phyloP scores from a whole-genome alignment of 2,329 filamentous ascomycete species.

The Alternaria viburni region DNA sequence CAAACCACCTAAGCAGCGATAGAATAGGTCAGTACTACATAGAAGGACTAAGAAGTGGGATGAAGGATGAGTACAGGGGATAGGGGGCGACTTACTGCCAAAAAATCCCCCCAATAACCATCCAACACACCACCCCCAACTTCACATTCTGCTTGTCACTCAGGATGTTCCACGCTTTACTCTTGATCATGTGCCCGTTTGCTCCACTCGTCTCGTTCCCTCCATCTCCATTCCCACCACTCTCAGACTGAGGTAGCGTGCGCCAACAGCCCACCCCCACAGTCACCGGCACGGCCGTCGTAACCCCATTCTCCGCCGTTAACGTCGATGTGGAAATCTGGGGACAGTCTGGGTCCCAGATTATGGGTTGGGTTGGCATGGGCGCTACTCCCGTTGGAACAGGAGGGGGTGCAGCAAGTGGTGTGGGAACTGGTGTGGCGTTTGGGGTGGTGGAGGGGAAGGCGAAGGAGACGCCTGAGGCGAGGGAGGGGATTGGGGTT shows the following conservation, averaged over 20 bases:
- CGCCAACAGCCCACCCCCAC: not conserved
- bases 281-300: accelerated
- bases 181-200: not conserved
- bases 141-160: not conserved
- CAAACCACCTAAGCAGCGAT: not conserved
- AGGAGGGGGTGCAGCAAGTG: not conserved
- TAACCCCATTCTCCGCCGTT: accelerated
- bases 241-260: not conserved
- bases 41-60: too few species aligned
- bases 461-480: not conserved
- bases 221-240: too few species aligned
- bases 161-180: not conserved
- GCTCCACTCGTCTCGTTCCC: not conserved
- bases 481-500: not conserved
- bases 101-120: not conserved
- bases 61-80: too few species aligned
- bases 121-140: not conserved
- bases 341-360: not conserved
- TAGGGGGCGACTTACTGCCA: too few species aligned
- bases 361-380: not conserved
- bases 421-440: not conserved
- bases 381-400: not conserved
- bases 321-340: accelerated
- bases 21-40: not conserved
- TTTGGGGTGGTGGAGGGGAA: not conserved